A percentile compares a stretch with the other conserved stretches of the same genome.
phyloP scores from a whole-genome alignment of 208 protist species.

The Acanthamoeba castellanii region DNA sequence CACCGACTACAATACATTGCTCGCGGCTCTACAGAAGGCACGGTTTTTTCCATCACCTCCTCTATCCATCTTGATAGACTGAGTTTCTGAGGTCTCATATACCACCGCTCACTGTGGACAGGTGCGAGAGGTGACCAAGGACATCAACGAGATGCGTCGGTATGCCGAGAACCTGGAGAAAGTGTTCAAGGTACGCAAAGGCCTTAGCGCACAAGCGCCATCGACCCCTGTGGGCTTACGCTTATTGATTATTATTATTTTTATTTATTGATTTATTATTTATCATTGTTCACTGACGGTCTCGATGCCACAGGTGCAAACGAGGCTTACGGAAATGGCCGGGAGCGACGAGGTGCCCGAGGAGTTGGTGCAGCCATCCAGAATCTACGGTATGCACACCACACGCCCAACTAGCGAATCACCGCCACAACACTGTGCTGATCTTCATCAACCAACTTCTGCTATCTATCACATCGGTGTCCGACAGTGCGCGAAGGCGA shows the following conservation, averaged over 20 bases:
- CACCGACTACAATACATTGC: neutral
- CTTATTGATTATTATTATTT: neutral
- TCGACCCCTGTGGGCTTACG: neutral
- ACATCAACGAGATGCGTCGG: conserved; percentile 39
- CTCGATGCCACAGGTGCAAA: neutral
- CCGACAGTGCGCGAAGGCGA: neutral
- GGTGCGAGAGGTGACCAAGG: conserved; percentile 21
- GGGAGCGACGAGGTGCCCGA: neutral
- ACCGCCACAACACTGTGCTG: too few relatives aligned
- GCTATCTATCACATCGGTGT: neutral
- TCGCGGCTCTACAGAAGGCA: neutral
- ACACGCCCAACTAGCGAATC: neutral
- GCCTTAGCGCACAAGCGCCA: too few relatives aligned
- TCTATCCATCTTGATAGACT: too few relatives aligned
- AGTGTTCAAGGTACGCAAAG: neutral
- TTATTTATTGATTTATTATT: too few relatives aligned
- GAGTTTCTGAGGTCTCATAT: too few relatives aligned
- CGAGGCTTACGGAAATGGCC: conserved; percentile 8
- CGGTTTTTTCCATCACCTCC: neutral
- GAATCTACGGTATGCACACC: neutral
- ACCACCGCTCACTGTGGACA: neutral
- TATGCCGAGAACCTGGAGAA: conserved; percentile 40
- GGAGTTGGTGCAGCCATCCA: neutral
- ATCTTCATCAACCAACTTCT: neutral
- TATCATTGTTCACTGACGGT: too few relatives aligned